These are phyloP conservation scores for Fusarium sp. DNA, from an alignment of 2,329 filamentous ascomycete species.

Conservation along the genomic window DNA sequence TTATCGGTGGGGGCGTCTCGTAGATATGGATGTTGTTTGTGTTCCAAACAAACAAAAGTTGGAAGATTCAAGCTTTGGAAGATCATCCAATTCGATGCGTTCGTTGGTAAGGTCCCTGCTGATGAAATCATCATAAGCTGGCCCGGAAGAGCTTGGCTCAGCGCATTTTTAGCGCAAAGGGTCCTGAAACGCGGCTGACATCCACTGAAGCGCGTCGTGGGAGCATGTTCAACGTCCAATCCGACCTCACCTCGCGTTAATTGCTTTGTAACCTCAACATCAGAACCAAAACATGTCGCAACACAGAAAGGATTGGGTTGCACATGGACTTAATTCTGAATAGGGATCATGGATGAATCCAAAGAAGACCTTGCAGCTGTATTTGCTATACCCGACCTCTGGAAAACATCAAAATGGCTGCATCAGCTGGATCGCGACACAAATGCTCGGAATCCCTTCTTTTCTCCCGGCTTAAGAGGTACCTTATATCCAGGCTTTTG, in stretches of 20 bases:
- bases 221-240: neutral
- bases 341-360: conserved; percentile 54
- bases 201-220: conserved; percentile 41
- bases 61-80: conserved; percentile 18
- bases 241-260: conserved; percentile 30
- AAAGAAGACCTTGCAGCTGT: conserved; percentile 66
- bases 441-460: conserved; percentile 56
- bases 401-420: conserved; percentile 68
- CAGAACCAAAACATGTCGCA: conserved; percentile 6
- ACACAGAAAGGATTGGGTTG: conserved; percentile 29
- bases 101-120: conserved; percentile 2
- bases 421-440: conserved; percentile 48
- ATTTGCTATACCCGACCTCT: conserved; percentile 76
- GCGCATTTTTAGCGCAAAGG: conserved; percentile 26
- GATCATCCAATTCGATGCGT: conserved; percentile 10
- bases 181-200: conserved; percentile 30
- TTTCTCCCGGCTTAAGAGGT: conserved; percentile 59
- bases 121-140: conserved; percentile 42
- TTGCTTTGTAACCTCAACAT: conserved; percentile 16
- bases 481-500: neutral
- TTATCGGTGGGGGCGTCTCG: neutral
- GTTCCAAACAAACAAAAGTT: conserved; percentile 16
- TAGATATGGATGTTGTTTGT: conserved; percentile 6
- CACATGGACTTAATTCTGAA: conserved; percentile 1
- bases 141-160: conserved; percentile 1